Conservation (phyloP, 2,329 filamentous ascomycete genomes). For the Pleomassaria siparia region DNA sequence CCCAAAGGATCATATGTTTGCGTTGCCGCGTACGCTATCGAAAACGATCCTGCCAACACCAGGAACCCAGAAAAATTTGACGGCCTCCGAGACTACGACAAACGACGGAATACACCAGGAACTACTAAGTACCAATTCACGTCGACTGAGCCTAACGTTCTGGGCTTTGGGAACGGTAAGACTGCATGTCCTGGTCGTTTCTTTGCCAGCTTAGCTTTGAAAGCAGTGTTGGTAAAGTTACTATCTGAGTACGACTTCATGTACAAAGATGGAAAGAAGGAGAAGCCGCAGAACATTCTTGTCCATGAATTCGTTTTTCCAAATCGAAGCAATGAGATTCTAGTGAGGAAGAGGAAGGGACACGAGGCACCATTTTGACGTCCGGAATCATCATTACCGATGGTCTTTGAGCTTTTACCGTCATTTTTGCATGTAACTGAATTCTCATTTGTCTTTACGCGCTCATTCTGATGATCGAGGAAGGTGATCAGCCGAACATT, state of each 20-base stretch:
- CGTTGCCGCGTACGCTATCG: no score
- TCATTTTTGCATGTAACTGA: no score
- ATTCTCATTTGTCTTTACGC: no score
- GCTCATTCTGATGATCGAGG: no score
- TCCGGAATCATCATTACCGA: no score
- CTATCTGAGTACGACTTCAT: constrained; percentile 9
- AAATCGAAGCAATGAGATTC: background rate
- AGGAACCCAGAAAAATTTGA: no score
- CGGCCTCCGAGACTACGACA: constrained; percentile 13
- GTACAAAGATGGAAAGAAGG: constrained; percentile 1
- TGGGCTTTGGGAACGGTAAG: constrained; percentile 13
- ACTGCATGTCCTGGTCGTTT: constrained; percentile 15
- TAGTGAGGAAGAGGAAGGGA: no score
- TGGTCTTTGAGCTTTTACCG: no score
- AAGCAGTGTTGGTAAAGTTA: constrained; percentile 7
- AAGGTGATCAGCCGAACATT: no score
- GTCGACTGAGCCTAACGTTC: constrained; percentile 9
- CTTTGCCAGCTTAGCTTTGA: constrained; percentile 13
- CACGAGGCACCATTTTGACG: no score
- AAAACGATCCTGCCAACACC: no score
- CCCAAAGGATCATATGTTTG: no score
- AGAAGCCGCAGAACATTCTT: background rate
- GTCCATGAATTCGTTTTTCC: background rate
- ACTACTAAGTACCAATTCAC: constrained; percentile 1
- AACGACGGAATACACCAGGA: constrained; percentile 7